A percentile compares a stretch with the other conserved stretches of the same genome.
Evolutionary conservation across 1,139 yeast species (phyloP).

Genomic region (Candida sp.): DNA sequence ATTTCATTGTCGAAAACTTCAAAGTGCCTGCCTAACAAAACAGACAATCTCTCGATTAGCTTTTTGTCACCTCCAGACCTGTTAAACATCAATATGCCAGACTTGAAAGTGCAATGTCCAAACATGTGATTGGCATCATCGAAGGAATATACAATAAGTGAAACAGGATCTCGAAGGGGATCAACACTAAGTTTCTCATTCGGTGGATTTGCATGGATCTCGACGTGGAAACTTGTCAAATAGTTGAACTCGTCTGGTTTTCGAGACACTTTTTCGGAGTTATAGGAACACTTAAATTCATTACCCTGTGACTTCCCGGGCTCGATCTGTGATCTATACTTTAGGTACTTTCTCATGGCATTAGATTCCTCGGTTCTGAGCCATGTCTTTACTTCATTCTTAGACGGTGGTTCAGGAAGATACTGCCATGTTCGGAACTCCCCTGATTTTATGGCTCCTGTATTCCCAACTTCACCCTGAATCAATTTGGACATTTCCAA

Average conservation of each 20-base stretch:
- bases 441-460: neutral
- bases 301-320: conserved; percentile 44
- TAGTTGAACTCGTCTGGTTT: conserved; percentile 50
- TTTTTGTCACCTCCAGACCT: conserved; percentile 2
- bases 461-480: neutral
- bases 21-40: conserved; percentile 18
- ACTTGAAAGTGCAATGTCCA: conserved; percentile 13
- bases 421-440: conserved; percentile 31
- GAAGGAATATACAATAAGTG: conserved; percentile 65
- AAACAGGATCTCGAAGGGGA: conserved; percentile 63
- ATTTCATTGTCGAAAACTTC: conserved; percentile 52
- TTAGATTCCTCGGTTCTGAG: conserved; percentile 20
- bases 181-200: conserved; percentile 57
- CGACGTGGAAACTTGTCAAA: conserved; percentile 63
- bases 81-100: conserved; percentile 21
- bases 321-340: conserved; percentile 54
- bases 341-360: conserved; percentile 16
- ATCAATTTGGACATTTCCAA: conserved; percentile 17
- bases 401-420: conserved; percentile 32
- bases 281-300: conserved; percentile 37
- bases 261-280: conserved; percentile 33
- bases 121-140: conserved; percentile 48
- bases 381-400: conserved; percentile 24
- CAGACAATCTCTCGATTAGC: conserved; percentile 6
- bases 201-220: conserved; percentile 65